Evolutionary conservation across 2,329 filamentous ascomycete genomes (phyloP).

Genomic region (Beauveria scarabaeidicola): DNA sequence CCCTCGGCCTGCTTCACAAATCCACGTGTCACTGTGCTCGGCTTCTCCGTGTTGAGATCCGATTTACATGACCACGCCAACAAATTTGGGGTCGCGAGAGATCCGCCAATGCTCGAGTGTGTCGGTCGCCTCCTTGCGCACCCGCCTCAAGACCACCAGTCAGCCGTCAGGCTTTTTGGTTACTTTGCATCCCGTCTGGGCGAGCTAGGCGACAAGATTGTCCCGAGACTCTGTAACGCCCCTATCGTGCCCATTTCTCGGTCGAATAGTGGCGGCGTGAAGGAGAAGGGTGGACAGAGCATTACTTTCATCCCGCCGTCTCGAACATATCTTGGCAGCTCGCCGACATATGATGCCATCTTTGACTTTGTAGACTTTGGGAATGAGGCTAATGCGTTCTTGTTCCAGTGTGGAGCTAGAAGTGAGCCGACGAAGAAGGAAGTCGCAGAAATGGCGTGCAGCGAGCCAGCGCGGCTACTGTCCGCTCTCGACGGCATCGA

Average conservation of each 20-base stretch:
- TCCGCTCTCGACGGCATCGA: slow-evolving; percentile 71
- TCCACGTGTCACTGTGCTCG: slow-evolving; percentile 63
- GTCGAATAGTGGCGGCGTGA: slow-evolving; percentile 16
- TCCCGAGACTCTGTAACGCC: slow-evolving; percentile 53
- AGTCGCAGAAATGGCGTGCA: slow-evolving; percentile 73
- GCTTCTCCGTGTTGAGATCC: slow-evolving; percentile 66
- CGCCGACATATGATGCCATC: slow-evolving; percentile 68
- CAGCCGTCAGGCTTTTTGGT: slow-evolving; percentile 65
- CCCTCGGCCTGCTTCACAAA: slow-evolving; percentile 80
- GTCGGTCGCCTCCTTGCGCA: slow-evolving; percentile 62
- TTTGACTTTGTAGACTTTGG: slow-evolving; percentile 98
- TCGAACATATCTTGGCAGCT: slow-evolving; percentile 71
- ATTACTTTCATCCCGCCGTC: slow-evolving; percentile 50
- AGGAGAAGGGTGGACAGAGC: slow-evolving; percentile 32
- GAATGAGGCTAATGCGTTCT: slow-evolving; percentile 74
- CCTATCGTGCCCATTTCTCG: slow-evolving; percentile 61
- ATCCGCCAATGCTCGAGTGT: slow-evolving; percentile 73
- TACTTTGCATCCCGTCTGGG: slow-evolving; percentile 74
- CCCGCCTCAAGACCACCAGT: slow-evolving; percentile 58
- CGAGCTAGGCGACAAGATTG: slow-evolving; percentile 58
- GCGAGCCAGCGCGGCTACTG: slow-evolving; percentile 73
- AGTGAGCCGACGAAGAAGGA: slow-evolving; percentile 82
- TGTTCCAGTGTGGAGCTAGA: slow-evolving; percentile 84
- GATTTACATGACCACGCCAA: slow-evolving; percentile 72
- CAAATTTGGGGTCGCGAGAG: slow-evolving; percentile 77